Base-by-base conservation (phyloP, 371 early-diverging fungal species). In the Apophysomyces sp. region DNA sequence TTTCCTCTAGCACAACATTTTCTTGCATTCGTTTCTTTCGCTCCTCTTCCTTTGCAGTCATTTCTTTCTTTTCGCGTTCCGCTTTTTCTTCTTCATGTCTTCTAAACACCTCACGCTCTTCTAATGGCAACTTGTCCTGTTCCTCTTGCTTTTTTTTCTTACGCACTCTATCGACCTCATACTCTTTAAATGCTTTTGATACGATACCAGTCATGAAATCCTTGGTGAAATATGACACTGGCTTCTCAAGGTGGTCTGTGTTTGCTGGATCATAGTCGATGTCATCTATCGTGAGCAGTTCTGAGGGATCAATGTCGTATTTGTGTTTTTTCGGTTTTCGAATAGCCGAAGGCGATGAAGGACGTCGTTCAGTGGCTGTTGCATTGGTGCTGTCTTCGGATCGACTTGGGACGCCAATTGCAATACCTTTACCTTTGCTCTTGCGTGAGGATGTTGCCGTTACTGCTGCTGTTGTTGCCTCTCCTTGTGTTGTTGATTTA, bases 161-260 rank as follows among this genome's bases (percentile, higher is more conserved):
- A 32, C 69, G 53, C 2, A 69, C 65, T 13, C 75, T 58, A 5
- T 41, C 40, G 21, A 66, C 66, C 49, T 82, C 78, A 37, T 68
- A 63, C 39, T 86, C 86, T 40, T 72, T 69, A 64, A 73, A 86
- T 9, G 63, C 51, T 21, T 75, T 80, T 0, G 80, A 78, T 3
- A 84, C 80, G 49, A 80, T 63, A 16, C 86, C 86, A 12, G 29
- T 51, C 29, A 73, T 72, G 26, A 80, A 52, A 63, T 86, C 86
- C 16, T 65, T 65, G 7, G 76, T 73, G 44, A 86, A 86, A 21
- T 69, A 56, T 4, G 67, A 60, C 80, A 86, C 83, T 21, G 76
- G 77, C 13, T 62, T 73, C 16, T 84, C 77, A 6, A 80, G 61
- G 52, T 76, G 66, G 4, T 72, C 77, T 0, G 66, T 3, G 0